phyloP scores from a whole-genome alignment of 495 filamentous ascomycete genomes.

The Schizothecium vesticola region DNA sequence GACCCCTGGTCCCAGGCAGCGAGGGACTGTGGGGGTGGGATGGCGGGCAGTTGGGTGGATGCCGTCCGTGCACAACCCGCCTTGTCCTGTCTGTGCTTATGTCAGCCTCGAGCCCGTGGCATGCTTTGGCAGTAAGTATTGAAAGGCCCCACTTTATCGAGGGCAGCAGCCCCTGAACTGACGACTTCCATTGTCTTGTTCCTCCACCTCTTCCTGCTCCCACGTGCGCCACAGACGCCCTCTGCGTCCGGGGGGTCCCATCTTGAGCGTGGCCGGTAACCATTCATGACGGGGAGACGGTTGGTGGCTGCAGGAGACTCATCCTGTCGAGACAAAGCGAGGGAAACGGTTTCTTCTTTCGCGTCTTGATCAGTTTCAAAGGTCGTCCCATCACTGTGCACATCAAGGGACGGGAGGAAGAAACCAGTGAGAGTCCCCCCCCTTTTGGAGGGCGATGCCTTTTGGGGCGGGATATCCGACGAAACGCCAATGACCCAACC shows the following conservation, averaged over 20 bases:
- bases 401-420: not conserved
- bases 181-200: not conserved
- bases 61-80: not conserved
- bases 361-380: not conserved
- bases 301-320: not conserved
- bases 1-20: not conserved
- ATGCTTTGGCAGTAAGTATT: not conserved
- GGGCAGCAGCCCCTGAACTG: not conserved
- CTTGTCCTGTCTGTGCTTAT: not conserved
- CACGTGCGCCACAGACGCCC: not conserved
- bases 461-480: not conserved
- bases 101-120: not conserved
- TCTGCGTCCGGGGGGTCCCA: not conserved
- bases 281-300: not conserved
- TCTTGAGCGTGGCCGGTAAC: not conserved
- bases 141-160: slow-evolving; percentile 1
- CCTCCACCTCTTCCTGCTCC: not conserved
- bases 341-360: not conserved
- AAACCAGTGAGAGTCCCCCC: not conserved
- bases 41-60: not conserved
- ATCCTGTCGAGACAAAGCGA: not conserved
- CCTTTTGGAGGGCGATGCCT: not conserved
- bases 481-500: not conserved
- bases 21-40: not conserved
- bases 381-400: not conserved